These are phyloP conservation scores for Primulina huaijiensis DNA, from an alignment of 257 asterid genomes.

Conservation along the genomic window DNA sequence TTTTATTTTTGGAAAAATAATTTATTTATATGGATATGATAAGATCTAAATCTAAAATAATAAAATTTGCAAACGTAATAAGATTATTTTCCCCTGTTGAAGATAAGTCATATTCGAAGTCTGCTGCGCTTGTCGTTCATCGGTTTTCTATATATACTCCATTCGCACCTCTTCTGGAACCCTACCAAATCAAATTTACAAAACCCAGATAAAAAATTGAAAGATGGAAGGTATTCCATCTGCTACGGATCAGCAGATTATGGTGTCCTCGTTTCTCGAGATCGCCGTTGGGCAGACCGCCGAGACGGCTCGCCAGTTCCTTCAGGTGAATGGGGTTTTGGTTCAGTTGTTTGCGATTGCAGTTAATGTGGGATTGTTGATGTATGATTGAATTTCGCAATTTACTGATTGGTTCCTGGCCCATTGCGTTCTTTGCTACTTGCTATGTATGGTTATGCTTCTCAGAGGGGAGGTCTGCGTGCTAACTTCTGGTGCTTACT, in stretches of 20 bases:
- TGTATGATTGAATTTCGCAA: not conserved
- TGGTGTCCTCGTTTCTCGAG: slow-evolving; percentile 74
- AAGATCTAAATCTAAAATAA: no score
- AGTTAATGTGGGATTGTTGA: not conserved
- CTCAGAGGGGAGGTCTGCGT: not conserved
- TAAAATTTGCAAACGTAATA: no score
- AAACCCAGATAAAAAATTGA: not conserved
- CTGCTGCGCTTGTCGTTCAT: no score
- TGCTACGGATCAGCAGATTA: slow-evolving; percentile 55
- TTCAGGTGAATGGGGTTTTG: slow-evolving; percentile 49
- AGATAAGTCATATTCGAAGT: no score
- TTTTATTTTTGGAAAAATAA: no score
- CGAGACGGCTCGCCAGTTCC: slow-evolving; percentile 85
- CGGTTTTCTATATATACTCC: not conserved
- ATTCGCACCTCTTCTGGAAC: not conserved
- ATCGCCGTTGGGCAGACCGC: slow-evolving; percentile 82
- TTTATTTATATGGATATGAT: no score
- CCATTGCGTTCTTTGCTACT: slow-evolving; percentile 1
- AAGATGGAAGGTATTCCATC: slow-evolving; percentile 54
- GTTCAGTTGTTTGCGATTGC: not conserved
- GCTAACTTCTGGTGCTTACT: not conserved
- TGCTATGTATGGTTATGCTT: not conserved
- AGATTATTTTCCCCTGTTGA: no score
- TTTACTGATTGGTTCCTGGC: slow-evolving; percentile 7
- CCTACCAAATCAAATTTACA: not conserved